Percentiles rank a stretch among this genome's conserved stretches.
These are phyloP conservation scores for Neofusicoccum kwambonambiense DNA, from an alignment of 2,329 filamentous ascomycete genomes.

Conservation along the genomic window DNA sequence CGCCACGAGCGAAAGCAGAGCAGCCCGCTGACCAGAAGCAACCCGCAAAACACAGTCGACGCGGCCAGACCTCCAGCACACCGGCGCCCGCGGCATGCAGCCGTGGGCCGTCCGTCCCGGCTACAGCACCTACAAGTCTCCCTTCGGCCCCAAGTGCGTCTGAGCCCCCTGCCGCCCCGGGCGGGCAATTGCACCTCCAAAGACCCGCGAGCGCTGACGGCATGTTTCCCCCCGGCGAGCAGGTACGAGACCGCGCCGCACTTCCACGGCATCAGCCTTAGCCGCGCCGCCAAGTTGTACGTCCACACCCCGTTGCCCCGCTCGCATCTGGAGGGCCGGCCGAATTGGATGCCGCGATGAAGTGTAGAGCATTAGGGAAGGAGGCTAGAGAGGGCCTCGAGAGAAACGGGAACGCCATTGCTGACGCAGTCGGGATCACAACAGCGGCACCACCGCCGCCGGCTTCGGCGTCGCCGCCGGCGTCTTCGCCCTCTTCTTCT, in stretches of 20 bases:
- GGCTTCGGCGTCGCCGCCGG: slow-evolving; percentile 59
- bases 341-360: neutral
- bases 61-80: neutral
- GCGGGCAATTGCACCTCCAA: no score
- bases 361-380: no score
- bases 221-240: slow-evolving; percentile 12
- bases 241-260: slow-evolving; percentile 52
- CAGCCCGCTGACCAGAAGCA: neutral
- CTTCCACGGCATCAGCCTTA: slow-evolving; percentile 51
- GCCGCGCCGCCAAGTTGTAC: slow-evolving; percentile 46
- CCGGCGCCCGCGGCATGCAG: slow-evolving; percentile 20
- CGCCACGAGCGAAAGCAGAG: neutral
- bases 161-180: neutral
- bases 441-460: slow-evolving; percentile 45
- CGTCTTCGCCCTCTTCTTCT: slow-evolving; percentile 63
- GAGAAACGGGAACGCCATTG: neutral
- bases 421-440: neutral
- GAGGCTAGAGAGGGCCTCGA: neutral
- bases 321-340: no score
- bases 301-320: slow-evolving; percentile 25
- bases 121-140: slow-evolving; percentile 55
- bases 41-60: neutral
- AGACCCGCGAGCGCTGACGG: neutral
- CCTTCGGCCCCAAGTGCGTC: slow-evolving; percentile 59
- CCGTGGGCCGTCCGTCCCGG: slow-evolving; percentile 35